Evolutionary conservation across 2,329 filamentous ascomycete genomes (phyloP), one percentile per base, ranked within the genome.

Genomic region (Fonsecaea multimorphosa): DNA sequence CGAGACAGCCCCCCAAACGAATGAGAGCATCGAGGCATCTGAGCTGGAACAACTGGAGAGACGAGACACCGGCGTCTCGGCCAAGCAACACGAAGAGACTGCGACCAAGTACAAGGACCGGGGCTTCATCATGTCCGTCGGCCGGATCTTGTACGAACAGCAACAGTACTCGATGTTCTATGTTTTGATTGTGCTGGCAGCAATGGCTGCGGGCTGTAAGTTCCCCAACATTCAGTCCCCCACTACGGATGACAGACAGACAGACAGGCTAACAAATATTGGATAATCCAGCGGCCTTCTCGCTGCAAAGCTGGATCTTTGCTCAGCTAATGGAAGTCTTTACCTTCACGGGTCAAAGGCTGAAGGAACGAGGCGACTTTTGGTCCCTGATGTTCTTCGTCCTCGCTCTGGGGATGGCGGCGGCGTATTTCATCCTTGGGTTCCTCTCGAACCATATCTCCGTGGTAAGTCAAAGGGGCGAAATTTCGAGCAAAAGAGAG

Each of bases 381-480:
- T 85, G 80, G 74, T 77, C 82, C 0, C 76, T 86, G 12, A 86
- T 86, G 82, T 85, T 86, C 72, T 84, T 86, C 71, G 73, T 86
- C 7, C 78, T 86, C 5, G 83, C 84, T 0, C 68, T 86, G 8
- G 81, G 75, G 1, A 81, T 83, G 34, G 74, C 78, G 0, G 49
- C 78, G 3, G 79, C 76, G 36, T 86, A 83, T 67, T 80, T 78
- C 29, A 66, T 71, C n/a, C 72, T 85, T 2, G 83, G 83, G 1
- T 82, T 74, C 72, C 69, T 73, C 0, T 79, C 79, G 19, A 83
- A 82, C 59, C 74, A 78, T 2, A 75, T 85, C 31, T 79, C 81
- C 1, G 46, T 65, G 51, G 64, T 68, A 65, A 64, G 64, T 46
- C 27, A 46, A 22, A 16, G 60, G 64, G 46, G 1, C 8, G 36